phyloP scores from a whole-genome alignment of 768 basidiomycete species.

The Naganishia vishniacii region DNA sequence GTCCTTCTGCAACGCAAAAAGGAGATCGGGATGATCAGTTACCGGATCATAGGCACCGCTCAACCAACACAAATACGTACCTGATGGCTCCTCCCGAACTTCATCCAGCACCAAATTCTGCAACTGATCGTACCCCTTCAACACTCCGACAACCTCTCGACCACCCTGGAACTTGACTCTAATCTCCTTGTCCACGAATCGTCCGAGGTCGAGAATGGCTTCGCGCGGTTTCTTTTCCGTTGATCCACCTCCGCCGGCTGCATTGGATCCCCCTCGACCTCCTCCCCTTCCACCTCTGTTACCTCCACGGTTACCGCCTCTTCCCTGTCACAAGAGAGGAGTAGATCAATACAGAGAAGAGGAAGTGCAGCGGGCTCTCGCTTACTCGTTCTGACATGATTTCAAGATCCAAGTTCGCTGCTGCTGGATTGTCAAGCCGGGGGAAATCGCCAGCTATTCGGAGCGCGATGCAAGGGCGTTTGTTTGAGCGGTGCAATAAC shows the following conservation, averaged over 20 bases:
- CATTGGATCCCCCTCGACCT: slow-evolving; percentile 55
- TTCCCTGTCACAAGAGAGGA: background rate
- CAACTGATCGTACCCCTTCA: slow-evolving; percentile 95
- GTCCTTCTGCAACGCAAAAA: slow-evolving; percentile 16
- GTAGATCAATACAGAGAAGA: background rate
- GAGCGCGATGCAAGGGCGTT: too few relatives aligned
- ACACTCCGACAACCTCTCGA: slow-evolving; percentile 82
- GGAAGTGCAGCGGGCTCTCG: too few relatives aligned
- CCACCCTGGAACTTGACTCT: slow-evolving; percentile 98
- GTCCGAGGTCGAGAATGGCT: slow-evolving; percentile 88
- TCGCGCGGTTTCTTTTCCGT: slow-evolving; percentile 75
- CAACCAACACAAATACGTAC: slow-evolving; percentile 49
- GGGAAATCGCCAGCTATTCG: too few relatives aligned
- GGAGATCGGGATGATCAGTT: background rate
- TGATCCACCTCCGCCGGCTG: slow-evolving; percentile 51
- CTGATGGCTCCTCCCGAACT: slow-evolving; percentile 73
- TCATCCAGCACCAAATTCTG: slow-evolving; percentile 96
- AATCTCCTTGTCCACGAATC: slow-evolving; percentile 86
- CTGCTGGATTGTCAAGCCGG: too few relatives aligned
- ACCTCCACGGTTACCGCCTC: slow-evolving; percentile 16
- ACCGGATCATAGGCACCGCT: background rate
- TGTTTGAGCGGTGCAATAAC: too few relatives aligned
- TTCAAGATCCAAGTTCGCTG: too few relatives aligned
- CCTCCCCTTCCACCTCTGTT: slow-evolving; percentile 50
- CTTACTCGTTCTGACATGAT: slow-evolving; percentile 16